These are phyloP conservation scores for Candida takata DNA, from an alignment of 805 yeast species.

Conservation along the genomic window DNA sequence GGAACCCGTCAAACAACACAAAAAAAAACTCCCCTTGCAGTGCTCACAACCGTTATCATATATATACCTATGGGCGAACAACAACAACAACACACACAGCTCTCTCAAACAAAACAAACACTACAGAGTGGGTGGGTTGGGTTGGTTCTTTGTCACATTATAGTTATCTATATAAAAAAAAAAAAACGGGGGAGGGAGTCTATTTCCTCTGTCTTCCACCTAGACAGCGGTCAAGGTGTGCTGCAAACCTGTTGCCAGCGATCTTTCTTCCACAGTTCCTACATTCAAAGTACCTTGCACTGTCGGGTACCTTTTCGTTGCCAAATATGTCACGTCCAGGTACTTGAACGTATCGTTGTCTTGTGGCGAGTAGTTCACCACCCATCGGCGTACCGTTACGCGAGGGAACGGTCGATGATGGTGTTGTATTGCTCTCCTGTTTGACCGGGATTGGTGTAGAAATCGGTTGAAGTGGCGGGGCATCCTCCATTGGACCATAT, in stretches of 20 bases:
- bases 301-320: slow-evolving; percentile 45
- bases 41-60: too few species aligned
- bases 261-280: slow-evolving; percentile 77
- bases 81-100: too few species aligned
- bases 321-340: slow-evolving; percentile 37
- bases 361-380: too few species aligned
- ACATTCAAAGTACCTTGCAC: slow-evolving; percentile 63
- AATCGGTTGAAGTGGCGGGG: slow-evolving; percentile 5
- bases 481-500: slow-evolving; percentile 10
- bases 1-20: too few species aligned
- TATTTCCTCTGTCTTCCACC: slow-evolving; percentile 55
- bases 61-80: too few species aligned
- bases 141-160: too few species aligned
- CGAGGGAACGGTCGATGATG: slow-evolving; percentile 6
- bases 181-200: too few species aligned
- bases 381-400: slow-evolving; percentile 16
- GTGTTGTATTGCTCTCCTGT: slow-evolving; percentile 6
- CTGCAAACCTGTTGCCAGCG: slow-evolving; percentile 89
- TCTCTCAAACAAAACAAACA: too few species aligned
- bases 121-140: too few species aligned
- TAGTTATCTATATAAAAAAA: too few species aligned
- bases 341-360: slow-evolving; percentile 11
- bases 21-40: too few species aligned
- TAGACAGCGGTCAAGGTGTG: slow-evolving; percentile 84
- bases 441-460: slow-evolving; percentile 4